Evolutionary conservation across 2,329 filamentous ascomycete genomes (phyloP).

Genomic region (Boeremia lycopersici): DNA sequence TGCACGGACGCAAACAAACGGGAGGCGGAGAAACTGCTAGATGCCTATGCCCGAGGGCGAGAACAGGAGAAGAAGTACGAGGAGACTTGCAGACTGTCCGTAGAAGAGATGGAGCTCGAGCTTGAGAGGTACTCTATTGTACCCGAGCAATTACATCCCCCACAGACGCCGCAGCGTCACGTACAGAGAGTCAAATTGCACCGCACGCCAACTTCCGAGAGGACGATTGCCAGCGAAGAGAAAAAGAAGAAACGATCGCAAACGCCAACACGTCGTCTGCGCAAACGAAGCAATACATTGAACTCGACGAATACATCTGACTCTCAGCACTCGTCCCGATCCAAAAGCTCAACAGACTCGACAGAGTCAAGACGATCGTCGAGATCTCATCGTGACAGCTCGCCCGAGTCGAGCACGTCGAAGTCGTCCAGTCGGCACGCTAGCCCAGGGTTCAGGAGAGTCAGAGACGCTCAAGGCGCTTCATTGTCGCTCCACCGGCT

Average conservation of each 20-base stretch:
- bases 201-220: constrained; percentile 11
- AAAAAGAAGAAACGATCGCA: constrained; percentile 14
- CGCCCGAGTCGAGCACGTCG: constrained; percentile 11
- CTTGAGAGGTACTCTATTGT: constrained; percentile 5
- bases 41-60: constrained; percentile 23
- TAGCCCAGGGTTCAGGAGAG: constrained; percentile 4
- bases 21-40: constrained; percentile 30
- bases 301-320: constrained; percentile 23
- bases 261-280: constrained; percentile 16
- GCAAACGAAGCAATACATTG: constrained; percentile 32
- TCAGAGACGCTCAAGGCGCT: constrained; percentile 9
- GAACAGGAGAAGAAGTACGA: constrained; percentile 5
- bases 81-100: not conserved
- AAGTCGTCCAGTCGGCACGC: constrained; percentile 14
- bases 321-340: constrained; percentile 10
- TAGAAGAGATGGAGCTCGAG: constrained; percentile 11
- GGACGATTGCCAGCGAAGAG: constrained; percentile 4
- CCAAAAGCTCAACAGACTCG: constrained; percentile 5
- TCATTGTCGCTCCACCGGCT: constrained; percentile 13
- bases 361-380: constrained; percentile 10
- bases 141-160: not conserved
- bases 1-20: constrained; percentile 32
- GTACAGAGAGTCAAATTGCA: constrained; percentile 1
- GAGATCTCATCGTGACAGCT: constrained; percentile 10
- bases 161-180: constrained; percentile 7